Evolutionary conservation across 805 yeast species (phyloP).

Genomic region (Babjeviella inositovora): DNA sequence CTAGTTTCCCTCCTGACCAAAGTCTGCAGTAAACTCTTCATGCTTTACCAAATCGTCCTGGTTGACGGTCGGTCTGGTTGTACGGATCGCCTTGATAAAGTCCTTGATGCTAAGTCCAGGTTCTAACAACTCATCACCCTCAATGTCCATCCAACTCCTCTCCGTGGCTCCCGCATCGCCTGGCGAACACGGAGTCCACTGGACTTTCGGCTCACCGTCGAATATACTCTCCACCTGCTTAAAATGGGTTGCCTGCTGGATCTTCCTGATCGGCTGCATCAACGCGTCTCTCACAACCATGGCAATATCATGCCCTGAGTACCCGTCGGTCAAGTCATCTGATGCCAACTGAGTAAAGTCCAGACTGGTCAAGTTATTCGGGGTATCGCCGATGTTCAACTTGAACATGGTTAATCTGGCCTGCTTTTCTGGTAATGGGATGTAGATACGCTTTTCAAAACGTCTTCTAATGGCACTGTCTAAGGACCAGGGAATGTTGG

Average conservation of each 20-base stretch:
- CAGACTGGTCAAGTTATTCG: conserved; percentile 56
- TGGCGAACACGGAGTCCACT: conserved; percentile 88
- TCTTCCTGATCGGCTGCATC: conserved; percentile 94
- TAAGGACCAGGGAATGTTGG: conserved; percentile 97
- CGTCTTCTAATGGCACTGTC: conserved; percentile 96
- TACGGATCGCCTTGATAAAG: conserved; percentile 81
- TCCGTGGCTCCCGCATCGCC: conserved; percentile 83
- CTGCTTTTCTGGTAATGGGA: conserved; percentile 86
- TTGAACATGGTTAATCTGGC: conserved; percentile 92
- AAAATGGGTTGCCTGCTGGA: conserved; percentile 93
- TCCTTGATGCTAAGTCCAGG: conserved; percentile 86
- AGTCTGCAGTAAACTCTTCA: conserved; percentile 79
- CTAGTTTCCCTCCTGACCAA: conserved; percentile 95
- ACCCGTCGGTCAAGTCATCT: conserved; percentile 95
- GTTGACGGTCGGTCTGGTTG: conserved; percentile 91
- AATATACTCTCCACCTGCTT: conserved; percentile 38
- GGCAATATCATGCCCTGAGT: conserved; percentile 94
- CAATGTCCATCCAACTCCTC: conserved; percentile 88
- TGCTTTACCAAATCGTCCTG: conserved; percentile 69
- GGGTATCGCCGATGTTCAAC: conserved; percentile 80
- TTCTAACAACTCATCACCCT: conserved; percentile 75
- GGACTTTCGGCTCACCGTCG: conserved; percentile 20
- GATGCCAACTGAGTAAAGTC: conserved; percentile 70
- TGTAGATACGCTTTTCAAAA: conserved; percentile 89
- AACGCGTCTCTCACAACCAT: conserved; percentile 94